These are phyloP conservation scores for Macrolepiota fuliginosa DNA, from an alignment of 768 basidiomycete species.

Conservation along the genomic window DNA sequence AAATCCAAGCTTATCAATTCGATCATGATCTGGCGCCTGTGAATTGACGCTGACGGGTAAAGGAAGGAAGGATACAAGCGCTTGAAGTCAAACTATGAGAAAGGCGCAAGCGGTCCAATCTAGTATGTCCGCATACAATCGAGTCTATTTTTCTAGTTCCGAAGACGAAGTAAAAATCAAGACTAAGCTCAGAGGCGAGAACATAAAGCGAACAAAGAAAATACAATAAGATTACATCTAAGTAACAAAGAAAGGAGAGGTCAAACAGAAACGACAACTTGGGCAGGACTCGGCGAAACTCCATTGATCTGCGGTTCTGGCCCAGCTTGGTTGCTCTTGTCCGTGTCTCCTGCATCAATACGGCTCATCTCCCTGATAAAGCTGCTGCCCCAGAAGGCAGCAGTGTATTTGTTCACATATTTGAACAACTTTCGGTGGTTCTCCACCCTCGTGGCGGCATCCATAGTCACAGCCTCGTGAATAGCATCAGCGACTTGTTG, in stretches of 20 bases:
- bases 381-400: slow-evolving; percentile 89
- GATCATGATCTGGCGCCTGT: too few relatives aligned
- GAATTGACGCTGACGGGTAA: too few relatives aligned
- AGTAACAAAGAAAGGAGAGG: background rate
- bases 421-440: slow-evolving; percentile 96
- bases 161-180: background rate
- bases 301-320: background rate
- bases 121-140: background rate
- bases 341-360: slow-evolving; percentile 42
- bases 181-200: background rate
- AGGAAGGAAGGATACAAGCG: too few relatives aligned
- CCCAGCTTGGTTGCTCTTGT: slow-evolving; percentile 9
- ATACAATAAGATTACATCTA: slow-evolving; percentile 10
- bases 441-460: slow-evolving; percentile 74
- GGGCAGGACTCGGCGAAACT: background rate
- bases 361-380: slow-evolving; percentile 84
- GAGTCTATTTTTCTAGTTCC: background rate
- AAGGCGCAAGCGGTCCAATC: too few relatives aligned
- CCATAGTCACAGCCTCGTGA: slow-evolving; percentile 91
- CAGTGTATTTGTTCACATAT: slow-evolving; percentile 93
- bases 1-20: too few relatives aligned
- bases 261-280: background rate
- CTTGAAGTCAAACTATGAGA: too few relatives aligned
- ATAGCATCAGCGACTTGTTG: slow-evolving; percentile 98
- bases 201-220: background rate